Conservation (phyloP, 106 monocot genomes). For the Iris macrosiphon region DNA sequence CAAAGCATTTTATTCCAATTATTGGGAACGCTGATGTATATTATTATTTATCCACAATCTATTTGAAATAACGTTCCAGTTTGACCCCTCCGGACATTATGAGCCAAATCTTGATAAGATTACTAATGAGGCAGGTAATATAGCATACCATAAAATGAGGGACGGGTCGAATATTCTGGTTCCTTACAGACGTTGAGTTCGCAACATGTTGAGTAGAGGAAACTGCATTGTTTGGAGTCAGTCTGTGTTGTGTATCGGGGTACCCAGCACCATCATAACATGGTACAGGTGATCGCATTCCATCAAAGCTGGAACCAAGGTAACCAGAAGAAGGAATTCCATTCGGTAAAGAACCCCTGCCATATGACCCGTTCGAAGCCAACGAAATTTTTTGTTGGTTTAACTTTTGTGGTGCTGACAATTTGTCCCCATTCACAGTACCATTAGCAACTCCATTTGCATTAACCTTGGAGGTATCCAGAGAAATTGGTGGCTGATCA, state of each 20-base stretch:
- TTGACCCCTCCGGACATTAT: too few relatives aligned
- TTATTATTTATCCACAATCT: too few relatives aligned
- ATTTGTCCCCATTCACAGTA: conserved; percentile 25
- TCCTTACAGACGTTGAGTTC: conserved; percentile 30
- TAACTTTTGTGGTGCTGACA: conserved; percentile 16
- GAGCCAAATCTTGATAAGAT: too few relatives aligned
- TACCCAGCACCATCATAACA: conserved; percentile 30
- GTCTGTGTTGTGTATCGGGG: conserved; percentile 5
- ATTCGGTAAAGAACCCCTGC: conserved; percentile 25
- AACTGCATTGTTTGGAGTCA: background rate
- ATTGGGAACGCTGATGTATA: too few relatives aligned
- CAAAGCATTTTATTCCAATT: too few relatives aligned
- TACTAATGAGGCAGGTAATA: background rate
- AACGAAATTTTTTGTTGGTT: conserved; percentile 35
- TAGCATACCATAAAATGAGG: conserved; percentile 49
- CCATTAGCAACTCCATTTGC: conserved; percentile 30
- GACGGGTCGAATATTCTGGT: conserved; percentile 34
- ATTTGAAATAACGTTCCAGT: too few relatives aligned
- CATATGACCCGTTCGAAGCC: conserved; percentile 32
- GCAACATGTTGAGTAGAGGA: conserved; percentile 23
- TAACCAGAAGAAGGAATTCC: conserved; percentile 44
- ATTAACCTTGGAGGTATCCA: conserved; percentile 30
- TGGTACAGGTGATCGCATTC: conserved; percentile 31
- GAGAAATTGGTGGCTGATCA: conserved; percentile 15
- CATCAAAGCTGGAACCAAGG: conserved; percentile 42